Conservation (phyloP, 2,329 filamentous ascomycete species). For the Hypoxylon sp. region DNA sequence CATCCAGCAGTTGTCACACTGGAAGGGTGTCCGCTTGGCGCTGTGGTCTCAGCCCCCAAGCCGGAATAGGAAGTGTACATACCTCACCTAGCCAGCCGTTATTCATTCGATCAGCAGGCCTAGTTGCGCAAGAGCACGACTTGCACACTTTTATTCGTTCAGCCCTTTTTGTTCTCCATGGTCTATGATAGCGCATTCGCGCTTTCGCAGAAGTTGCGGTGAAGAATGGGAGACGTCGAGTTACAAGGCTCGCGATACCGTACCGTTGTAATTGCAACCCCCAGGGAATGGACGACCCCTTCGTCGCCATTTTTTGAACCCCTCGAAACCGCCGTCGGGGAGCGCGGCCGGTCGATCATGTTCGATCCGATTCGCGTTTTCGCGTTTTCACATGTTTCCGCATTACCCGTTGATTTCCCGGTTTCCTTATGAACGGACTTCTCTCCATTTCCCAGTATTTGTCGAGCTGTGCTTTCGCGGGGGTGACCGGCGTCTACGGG, state of each 20-base stretch:
- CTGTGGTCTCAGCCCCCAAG: slow-evolving; percentile 32
- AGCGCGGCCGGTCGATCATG: slow-evolving; percentile 42
- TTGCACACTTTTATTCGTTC: slow-evolving; percentile 25
- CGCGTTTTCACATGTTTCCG: slow-evolving; percentile 42
- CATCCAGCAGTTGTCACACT: slow-evolving; percentile 29
- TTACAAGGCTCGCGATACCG: slow-evolving; percentile 36
- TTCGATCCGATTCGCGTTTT: slow-evolving; percentile 43
- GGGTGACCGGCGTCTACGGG: slow-evolving; percentile 27
- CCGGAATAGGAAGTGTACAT: slow-evolving; percentile 27
- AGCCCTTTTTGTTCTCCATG: slow-evolving; percentile 5
- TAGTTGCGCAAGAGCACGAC: slow-evolving; percentile 41
- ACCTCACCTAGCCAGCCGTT: slow-evolving; percentile 24
- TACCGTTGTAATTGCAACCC: slow-evolving; percentile 45
- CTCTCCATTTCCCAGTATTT: neutral
- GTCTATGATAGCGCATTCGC: slow-evolving; percentile 28
- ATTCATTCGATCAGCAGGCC: slow-evolving; percentile 25
- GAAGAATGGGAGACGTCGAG: slow-evolving; percentile 26
- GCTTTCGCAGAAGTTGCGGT: slow-evolving; percentile 42
- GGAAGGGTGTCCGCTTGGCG: slow-evolving; percentile 33
- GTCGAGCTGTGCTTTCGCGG: slow-evolving; percentile 19
- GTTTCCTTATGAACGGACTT: slow-evolving; percentile 8
- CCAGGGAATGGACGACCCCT: slow-evolving; percentile 10
- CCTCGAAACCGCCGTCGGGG: slow-evolving; percentile 23
- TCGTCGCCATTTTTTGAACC: slow-evolving; percentile 16
- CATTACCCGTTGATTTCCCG: slow-evolving; percentile 36